Conservation (phyloP, 2,329 filamentous ascomycete species). For the Metarhizium guizhouense region DNA sequence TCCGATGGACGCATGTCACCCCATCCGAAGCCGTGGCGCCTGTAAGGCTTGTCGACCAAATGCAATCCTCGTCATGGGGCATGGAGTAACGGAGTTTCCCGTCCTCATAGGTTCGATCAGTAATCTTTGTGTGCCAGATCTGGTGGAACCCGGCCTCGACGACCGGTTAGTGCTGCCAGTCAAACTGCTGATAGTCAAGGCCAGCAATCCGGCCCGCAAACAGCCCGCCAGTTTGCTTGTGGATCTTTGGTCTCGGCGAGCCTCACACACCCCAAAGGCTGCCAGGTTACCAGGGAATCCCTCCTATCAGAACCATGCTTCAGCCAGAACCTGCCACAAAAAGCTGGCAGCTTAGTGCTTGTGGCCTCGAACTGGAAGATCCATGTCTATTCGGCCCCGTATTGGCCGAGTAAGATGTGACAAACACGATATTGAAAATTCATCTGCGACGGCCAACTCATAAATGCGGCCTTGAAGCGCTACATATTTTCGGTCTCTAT, state of each 20-base stretch:
- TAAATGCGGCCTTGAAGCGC: too few species aligned
- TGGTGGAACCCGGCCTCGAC: constrained; percentile 4
- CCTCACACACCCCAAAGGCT: background rate
- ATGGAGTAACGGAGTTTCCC: constrained; percentile 3
- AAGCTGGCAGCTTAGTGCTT: background rate
- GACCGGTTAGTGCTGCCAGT: too few species aligned
- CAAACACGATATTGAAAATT: too few species aligned
- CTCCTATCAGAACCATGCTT: background rate
- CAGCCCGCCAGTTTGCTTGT: background rate
- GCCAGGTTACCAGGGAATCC: background rate
- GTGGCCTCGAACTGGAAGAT: too few species aligned
- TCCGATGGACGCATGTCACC: background rate
- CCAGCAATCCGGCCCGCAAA: background rate
- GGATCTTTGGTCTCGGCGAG: background rate
- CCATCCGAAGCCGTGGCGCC: background rate
- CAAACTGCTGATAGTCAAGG: too few species aligned
- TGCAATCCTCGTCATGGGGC: background rate
- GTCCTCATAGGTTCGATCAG: constrained; percentile 2
- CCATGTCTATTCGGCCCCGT: too few species aligned
- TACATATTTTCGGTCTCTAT: too few species aligned
- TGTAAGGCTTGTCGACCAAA: background rate
- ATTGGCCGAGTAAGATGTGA: too few species aligned
- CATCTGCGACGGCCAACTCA: too few species aligned
- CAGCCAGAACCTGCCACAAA: background rate
- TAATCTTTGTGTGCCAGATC: constrained; percentile 6